Conservation (phyloP, 2,329 filamentous ascomycete genomes). For the Ramichloridium luteum region DNA sequence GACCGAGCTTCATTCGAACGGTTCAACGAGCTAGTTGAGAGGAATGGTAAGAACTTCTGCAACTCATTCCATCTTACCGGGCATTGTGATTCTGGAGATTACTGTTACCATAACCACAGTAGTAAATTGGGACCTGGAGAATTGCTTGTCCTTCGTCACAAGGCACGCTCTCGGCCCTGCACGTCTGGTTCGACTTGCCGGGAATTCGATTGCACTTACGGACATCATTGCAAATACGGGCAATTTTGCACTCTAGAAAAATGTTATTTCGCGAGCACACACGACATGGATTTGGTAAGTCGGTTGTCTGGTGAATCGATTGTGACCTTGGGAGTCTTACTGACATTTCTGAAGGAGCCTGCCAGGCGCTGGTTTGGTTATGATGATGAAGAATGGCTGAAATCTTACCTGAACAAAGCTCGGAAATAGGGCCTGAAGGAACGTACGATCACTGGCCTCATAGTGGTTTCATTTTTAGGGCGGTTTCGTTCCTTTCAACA, state of each 20-base stretch:
- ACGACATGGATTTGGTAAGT: slow-evolving; percentile 29
- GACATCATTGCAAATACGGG: slow-evolving; percentile 30
- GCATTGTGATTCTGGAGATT: slow-evolving; percentile 28
- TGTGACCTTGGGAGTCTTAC: slow-evolving; percentile 5
- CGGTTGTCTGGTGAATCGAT: background rate
- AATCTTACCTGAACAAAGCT: slow-evolving; percentile 14
- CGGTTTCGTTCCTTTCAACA: too few species aligned
- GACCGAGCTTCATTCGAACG: slow-evolving; percentile 20
- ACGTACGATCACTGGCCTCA: too few species aligned
- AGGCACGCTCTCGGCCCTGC: slow-evolving; percentile 30
- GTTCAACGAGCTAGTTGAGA: slow-evolving; percentile 19
- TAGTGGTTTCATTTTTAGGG: too few species aligned
- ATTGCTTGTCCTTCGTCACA: slow-evolving; percentile 29
- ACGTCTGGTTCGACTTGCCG: slow-evolving; percentile 26
- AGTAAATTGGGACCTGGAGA: slow-evolving; percentile 28
- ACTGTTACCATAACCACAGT: slow-evolving; percentile 33
- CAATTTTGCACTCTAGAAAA: slow-evolving; percentile 26
- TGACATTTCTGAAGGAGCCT: slow-evolving; percentile 10
- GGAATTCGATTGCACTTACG: slow-evolving; percentile 31
- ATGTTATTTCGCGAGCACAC: slow-evolving; percentile 29
- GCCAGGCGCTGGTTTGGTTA: slow-evolving; percentile 16
- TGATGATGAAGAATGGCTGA: slow-evolving; percentile 22
- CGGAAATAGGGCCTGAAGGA: too few species aligned
- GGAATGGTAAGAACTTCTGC: slow-evolving; percentile 23
- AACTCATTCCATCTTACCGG: slow-evolving; percentile 28